phyloP scores from a whole-genome alignment of 257 asterid genomes.

The Hygrophila difformis region DNA sequence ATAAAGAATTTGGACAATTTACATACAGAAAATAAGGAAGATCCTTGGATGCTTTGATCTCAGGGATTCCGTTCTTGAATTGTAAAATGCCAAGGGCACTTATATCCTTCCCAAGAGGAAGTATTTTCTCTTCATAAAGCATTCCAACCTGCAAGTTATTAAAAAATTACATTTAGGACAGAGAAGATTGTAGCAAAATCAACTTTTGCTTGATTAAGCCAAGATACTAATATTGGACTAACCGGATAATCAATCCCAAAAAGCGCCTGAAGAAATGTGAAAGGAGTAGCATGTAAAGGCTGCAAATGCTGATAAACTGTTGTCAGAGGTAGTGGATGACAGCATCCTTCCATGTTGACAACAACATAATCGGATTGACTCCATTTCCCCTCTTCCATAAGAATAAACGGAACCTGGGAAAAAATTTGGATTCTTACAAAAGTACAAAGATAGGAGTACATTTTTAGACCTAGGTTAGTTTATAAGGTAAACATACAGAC shows the following conservation, averaged over 20 bases:
- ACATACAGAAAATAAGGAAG: constrained; percentile 86
- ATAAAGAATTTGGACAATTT: background rate
- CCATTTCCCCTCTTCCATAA: constrained; percentile 54
- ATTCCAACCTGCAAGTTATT: constrained; percentile 75
- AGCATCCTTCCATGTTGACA: constrained; percentile 86
- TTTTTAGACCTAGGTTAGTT: constrained; percentile 10
- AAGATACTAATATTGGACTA: constrained; percentile 30
- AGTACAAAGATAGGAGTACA: background rate
- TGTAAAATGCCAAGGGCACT: constrained; percentile 76
- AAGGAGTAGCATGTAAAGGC: constrained; percentile 60
- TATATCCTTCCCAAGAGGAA: constrained; percentile 71
- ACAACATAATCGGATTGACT: constrained; percentile 51
- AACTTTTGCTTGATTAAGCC: constrained; percentile 8
- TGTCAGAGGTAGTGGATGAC: constrained; percentile 70
- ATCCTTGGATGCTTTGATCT: constrained; percentile 66
- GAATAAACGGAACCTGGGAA: constrained; percentile 77
- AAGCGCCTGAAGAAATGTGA: constrained; percentile 77
- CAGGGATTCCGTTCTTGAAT: constrained; percentile 50
- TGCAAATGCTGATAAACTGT: constrained; percentile 65
- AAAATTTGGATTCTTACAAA: constrained; percentile 7
- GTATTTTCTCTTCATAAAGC: constrained; percentile 82
- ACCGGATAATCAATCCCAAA: constrained; percentile 83
- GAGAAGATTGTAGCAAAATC: constrained; percentile 12
- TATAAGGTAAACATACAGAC: background rate
- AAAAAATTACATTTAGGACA: constrained; percentile 1